Base-by-base conservation (phyloP, 1,284 basidiomycete species). In the Melampsora larici-populina region DNA sequence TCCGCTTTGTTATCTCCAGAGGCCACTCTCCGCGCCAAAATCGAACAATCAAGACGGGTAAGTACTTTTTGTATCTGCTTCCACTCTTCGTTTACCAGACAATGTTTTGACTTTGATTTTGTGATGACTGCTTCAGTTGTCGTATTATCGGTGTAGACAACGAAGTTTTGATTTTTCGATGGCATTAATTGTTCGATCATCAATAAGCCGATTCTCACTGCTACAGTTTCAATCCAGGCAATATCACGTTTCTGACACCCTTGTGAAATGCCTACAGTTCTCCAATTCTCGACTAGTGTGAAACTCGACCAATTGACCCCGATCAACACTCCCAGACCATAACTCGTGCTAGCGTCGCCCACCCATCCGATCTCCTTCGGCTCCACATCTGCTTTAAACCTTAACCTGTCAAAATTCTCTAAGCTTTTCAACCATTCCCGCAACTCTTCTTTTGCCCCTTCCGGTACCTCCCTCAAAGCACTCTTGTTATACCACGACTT, bases 171-270 rank as follows among this genome's bases (percentile, higher is more conserved):
- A 8, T 36, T 36, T 36, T 36, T 8, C 8, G 33, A 4, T 4
- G 33, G 33, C 8, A 36, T 36, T 36, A 36, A 36, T 36, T 36
- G 3, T 4, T 8, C 4, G 2, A 71, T 13, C 69, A 71, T 71
- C 6, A 60, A 15, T 55, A 55, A 21, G 4, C 51, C 51, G 3
- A 55, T 3, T 55, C 68, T 11, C 1, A 70, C 29, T 2, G 68
- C 68, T 24, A 70, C 68, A 24, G 48, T 70, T 31, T 70, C 68
- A 4, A 70, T 24, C 43, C 48, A 70, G n/a, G n/a, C n/a, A n/a
- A n/a, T n/a, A n/a, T n/a, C n/a, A n/a, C n/a, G n/a, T n/a, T n/a
- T n/a, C n/a, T 36, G 33, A 36, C 33, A 36, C 33, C 3, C 8
- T 36, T 36, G 33, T 36, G 33, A 36, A 11, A 21, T 6, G 15